A percentile compares a stretch with the other conserved stretches of the same genome.
Evolutionary conservation across 345 rosid species (phyloP).

Genomic region (Eucalyptus guilfoylei): DNA sequence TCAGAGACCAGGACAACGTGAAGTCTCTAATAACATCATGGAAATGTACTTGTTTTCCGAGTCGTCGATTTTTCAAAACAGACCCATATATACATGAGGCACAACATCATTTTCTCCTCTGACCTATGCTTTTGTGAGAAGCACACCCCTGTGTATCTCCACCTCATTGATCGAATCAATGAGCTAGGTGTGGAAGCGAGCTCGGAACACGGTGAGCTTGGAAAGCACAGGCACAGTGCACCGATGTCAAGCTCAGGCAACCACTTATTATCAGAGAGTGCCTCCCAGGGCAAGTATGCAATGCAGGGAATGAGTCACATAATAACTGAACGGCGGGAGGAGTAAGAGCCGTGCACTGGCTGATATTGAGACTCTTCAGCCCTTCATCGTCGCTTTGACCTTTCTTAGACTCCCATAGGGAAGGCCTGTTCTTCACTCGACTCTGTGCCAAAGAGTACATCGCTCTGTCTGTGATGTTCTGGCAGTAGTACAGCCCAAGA

Average conservation of each 20-base stretch:
- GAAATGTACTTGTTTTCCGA: neutral
- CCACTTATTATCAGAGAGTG: slow-evolving; percentile 98
- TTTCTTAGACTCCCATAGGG: slow-evolving; percentile 45
- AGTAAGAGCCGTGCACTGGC: slow-evolving; percentile 95
- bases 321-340: slow-evolving; percentile 92
- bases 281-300: slow-evolving; percentile 91
- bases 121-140: neutral
- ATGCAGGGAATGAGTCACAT: slow-evolving; percentile 88
- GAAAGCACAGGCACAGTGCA: slow-evolving; percentile 80
- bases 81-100: neutral
- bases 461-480: slow-evolving; percentile 80
- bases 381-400: slow-evolving; percentile 47
- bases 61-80: neutral
- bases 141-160: neutral
- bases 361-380: slow-evolving; percentile 78
- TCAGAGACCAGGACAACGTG: neutral
- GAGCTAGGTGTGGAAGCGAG: slow-evolving; percentile 38
- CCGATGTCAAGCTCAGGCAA: slow-evolving; percentile 78
- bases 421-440: slow-evolving; percentile 40
- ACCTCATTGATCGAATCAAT: slow-evolving; percentile 9
- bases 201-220: slow-evolving; percentile 48
- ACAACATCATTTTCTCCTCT: neutral
- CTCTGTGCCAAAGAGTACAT: slow-evolving; percentile 75
- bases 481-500: slow-evolving; percentile 81
- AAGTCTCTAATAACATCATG: neutral